A percentile compares a stretch with the other conserved stretches of the same genome.
phyloP scores from a whole-genome alignment of 208 protist genomes.

The Leptomonas pyrrhocoris region DNA sequence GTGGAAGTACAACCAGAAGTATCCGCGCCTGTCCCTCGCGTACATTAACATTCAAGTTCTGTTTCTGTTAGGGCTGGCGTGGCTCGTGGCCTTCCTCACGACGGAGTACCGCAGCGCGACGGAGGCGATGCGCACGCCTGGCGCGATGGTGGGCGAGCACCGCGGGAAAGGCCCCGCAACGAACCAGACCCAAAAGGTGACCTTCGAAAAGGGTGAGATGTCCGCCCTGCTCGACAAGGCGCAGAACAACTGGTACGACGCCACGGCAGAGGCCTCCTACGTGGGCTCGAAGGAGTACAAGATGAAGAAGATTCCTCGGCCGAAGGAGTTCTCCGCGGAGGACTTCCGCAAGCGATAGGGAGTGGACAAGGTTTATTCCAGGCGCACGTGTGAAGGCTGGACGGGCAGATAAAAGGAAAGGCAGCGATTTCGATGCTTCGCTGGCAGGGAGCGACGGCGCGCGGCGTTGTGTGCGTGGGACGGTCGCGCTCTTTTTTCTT shows the following conservation, averaged over 20 bases:
- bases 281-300: conserved; percentile 87
- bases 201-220: conserved; percentile 74
- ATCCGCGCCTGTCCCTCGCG: conserved; percentile 77
- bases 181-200: conserved; percentile 69
- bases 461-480: no score
- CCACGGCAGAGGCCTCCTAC: conserved; percentile 75
- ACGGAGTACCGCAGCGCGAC: conserved; percentile 67
- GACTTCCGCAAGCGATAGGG: conserved; percentile 78
- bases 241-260: conserved; percentile 86
- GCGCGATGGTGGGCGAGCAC: conserved; percentile 86
- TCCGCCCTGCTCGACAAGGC: conserved; percentile 62
- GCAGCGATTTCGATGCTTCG: no score
- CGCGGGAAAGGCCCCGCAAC: conserved; percentile 67
- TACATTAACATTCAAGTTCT: conserved; percentile 88
- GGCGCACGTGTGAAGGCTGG: no score
- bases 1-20: conserved; percentile 89
- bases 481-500: no score
- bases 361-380: no score
- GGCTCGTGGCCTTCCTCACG: conserved; percentile 76
- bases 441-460: no score
- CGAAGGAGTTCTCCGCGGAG: conserved; percentile 82
- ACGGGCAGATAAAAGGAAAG: no score
- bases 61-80: conserved; percentile 77
- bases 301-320: conserved; percentile 85
- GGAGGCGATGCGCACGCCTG: conserved; percentile 82